Percentiles rank a stretch among this genome's conserved stretches.
Conservation (phyloP, 805 yeast genomes). For the Starmerella vaccinii region DNA sequence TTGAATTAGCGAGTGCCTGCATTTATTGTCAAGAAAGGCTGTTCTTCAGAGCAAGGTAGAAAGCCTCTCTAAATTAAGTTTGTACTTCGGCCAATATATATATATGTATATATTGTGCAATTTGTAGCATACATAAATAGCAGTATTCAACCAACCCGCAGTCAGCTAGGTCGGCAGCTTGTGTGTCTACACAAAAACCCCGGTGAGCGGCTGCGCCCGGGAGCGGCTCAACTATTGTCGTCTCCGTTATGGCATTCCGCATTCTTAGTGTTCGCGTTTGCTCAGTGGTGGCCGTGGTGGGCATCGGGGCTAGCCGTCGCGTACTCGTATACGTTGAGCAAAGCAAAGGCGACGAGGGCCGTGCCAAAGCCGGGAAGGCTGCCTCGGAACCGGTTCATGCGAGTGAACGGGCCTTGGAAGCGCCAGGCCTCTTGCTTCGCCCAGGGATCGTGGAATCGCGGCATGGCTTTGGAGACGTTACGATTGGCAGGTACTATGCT, state of each 20-base stretch:
- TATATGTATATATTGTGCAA: background rate
- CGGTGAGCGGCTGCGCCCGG: too few species aligned
- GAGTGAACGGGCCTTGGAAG: slow-evolving; percentile 69
- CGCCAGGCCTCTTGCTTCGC: slow-evolving; percentile 71
- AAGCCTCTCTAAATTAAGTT: too few species aligned
- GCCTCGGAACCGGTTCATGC: slow-evolving; percentile 55
- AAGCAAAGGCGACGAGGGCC: slow-evolving; percentile 65
- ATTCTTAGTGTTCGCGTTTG: too few species aligned
- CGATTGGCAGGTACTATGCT: background rate
- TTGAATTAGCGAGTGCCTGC: too few species aligned
- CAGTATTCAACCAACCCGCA: background rate
- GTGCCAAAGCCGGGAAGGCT: slow-evolving; percentile 74
- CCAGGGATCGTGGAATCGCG: slow-evolving; percentile 38
- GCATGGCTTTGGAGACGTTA: slow-evolving; percentile 13
- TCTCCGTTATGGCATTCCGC: too few species aligned
- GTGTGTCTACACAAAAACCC: too few species aligned
- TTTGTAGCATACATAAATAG: background rate
- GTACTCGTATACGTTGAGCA: slow-evolving; percentile 51
- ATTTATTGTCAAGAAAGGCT: too few species aligned
- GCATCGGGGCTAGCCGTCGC: slow-evolving; percentile 25
- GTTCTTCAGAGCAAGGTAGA: too few species aligned
- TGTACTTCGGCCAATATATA: background rate
- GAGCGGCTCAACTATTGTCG: too few species aligned
- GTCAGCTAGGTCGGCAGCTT: too few species aligned
- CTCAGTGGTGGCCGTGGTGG: slow-evolving; percentile 16